phyloP scores from a whole-genome alignment of 2,329 filamentous ascomycete species.

The Ceratocystis harringtonii region DNA sequence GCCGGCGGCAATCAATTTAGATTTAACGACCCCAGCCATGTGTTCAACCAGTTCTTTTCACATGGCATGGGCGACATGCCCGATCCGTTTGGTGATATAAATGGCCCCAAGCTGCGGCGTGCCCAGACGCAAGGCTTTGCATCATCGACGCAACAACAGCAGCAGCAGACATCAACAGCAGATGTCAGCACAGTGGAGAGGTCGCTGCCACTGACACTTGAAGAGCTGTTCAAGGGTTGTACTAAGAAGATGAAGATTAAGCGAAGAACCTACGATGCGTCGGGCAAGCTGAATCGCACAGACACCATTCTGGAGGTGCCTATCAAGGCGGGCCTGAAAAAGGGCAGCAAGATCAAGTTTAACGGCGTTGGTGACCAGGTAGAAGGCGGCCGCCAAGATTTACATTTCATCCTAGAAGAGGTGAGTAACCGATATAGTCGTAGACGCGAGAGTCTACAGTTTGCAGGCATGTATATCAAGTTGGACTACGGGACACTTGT shows the following conservation, averaged over 20 bases:
- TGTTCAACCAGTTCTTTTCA: conserved; percentile 67
- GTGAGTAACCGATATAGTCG: conserved; percentile 37
- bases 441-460: not conserved
- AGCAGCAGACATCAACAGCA: conserved; percentile 40
- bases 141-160: conserved; percentile 15
- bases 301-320: conserved; percentile 88
- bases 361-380: conserved; percentile 95
- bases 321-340: conserved; percentile 90
- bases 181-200: conserved; percentile 87
- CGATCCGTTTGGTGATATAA: conserved; percentile 19
- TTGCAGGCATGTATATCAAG: too few species aligned
- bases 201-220: conserved; percentile 62
- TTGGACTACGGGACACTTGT: not conserved
- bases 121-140: conserved; percentile 7
- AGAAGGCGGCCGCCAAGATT: conserved; percentile 85
- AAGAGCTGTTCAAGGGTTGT: conserved; percentile 74
- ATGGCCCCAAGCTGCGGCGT: not conserved
- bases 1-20: conserved; percentile 49
- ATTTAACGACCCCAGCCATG: conserved; percentile 70
- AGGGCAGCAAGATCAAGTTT: conserved; percentile 97
- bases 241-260: conserved; percentile 99
- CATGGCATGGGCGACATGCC: conserved; percentile 25
- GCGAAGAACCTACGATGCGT: conserved; percentile 69
- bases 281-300: conserved; percentile 68
- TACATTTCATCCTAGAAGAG: conserved; percentile 91